Evolutionary conservation across 2,329 filamentous ascomycete genomes (phyloP), one percentile per base, ranked within the genome.

Genomic region (Cladorrhinum sp.): DNA sequence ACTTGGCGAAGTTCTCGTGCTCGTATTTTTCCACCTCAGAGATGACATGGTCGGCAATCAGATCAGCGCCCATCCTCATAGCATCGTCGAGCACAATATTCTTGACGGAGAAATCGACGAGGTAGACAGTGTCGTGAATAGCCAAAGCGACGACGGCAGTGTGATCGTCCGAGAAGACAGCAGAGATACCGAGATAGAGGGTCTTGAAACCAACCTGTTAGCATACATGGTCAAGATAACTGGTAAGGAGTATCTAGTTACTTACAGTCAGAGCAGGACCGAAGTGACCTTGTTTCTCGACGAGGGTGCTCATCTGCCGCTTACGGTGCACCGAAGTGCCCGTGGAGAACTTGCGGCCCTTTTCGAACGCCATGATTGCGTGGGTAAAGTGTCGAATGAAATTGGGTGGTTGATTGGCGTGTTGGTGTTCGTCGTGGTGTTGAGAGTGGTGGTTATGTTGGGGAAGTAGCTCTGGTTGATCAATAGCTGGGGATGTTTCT

Each of bases 41-140:
- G 63, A 91, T 74, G 50, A 92, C 77, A 64, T 85, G 83, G 58
- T 89, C 81, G 18, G 82, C 82, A 33, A 89, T 80, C 58, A 76
- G 73, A 59, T 83, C 79, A 18, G 78, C 71, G 33, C 74, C 72
- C 56, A 73, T 70, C 23, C 72, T 71, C 57, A 76, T 68, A 20
- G 74, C 70, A 50, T 78, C 74, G 8, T 77, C 74, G 10, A 81
- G 71, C 20, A 76, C 70, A 51, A 90, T 76, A n/a, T 81, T 76
- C 65, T 85, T 82, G 65, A 90, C 82, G 4, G 83, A 83, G 69
- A 89, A 92, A 71, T 93, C 89, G 50, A 91, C 79, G 21, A 89
- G 84, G 70, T 93, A 93, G 3, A 87, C 87, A 5, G 85, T 85
- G 70, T 93, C 89, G 64, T 91, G 89, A 64, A 89, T 82, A 3